Evolutionary conservation across 768 basidiomycete genomes (phyloP).

Genomic region (Leccinum ochraceum): DNA sequence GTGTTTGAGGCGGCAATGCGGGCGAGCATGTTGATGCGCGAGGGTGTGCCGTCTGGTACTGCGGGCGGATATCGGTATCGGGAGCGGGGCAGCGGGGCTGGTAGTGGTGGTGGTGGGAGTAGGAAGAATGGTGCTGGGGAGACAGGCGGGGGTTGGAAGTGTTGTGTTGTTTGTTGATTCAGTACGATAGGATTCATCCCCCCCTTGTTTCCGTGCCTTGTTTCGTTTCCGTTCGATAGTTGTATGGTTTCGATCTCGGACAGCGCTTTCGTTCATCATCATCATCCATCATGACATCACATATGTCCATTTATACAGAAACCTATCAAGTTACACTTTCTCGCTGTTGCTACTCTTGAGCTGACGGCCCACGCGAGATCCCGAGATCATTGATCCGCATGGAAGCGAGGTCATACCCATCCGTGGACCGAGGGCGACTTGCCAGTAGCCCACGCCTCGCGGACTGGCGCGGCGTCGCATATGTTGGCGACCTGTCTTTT

Average conservation of each 20-base stretch:
- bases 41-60: constrained; percentile 62
- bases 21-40: constrained; percentile 97
- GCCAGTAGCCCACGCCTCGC: constrained; percentile 42
- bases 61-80: constrained; percentile 52
- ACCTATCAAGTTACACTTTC: too few species aligned
- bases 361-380: constrained; percentile 39
- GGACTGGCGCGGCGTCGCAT: constrained; percentile 42
- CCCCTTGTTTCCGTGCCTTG: background rate
- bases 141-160: constrained; percentile 50
- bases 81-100: constrained; percentile 38
- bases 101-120: constrained; percentile 17
- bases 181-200: background rate
- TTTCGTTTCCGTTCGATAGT: constrained; percentile 4
- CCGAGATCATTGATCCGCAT: constrained; percentile 63
- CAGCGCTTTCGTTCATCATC: constrained; percentile 5
- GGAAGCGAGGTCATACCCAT: constrained; percentile 64
- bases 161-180: constrained; percentile 45
- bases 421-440: constrained; percentile 63
- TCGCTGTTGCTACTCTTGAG: too few species aligned
- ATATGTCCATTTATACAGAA: too few species aligned
- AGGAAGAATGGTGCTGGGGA: background rate
- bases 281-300: background rate
- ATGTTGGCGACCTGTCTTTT: too few species aligned
- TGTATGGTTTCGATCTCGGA: constrained; percentile 15
- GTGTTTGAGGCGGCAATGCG: constrained; percentile 95